These are phyloP conservation scores for Paramarasmius palmivorus DNA, from an alignment of 1,284 basidiomycete genomes.

Conservation along the genomic window DNA sequence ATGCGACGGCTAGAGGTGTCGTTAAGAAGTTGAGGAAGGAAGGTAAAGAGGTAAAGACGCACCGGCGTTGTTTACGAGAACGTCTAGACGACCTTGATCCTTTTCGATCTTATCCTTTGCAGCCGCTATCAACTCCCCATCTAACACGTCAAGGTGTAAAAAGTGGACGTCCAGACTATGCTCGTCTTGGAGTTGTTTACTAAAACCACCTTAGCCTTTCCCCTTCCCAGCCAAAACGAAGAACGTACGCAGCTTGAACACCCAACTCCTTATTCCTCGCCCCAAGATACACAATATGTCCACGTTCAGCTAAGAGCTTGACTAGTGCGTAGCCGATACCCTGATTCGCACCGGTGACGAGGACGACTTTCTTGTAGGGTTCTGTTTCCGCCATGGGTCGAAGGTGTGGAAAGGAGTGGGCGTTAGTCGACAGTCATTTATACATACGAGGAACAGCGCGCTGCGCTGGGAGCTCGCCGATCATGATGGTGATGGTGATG, in stretches of 20 bases:
- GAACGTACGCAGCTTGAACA: slow-evolving; percentile 10
- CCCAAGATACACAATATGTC: slow-evolving; percentile 19
- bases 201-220: slow-evolving; percentile 8
- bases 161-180: slow-evolving; percentile 28
- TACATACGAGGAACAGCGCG: too few relatives aligned
- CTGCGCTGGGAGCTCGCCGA: too few relatives aligned
- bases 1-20: slow-evolving; percentile 20
- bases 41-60: not conserved
- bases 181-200: slow-evolving; percentile 26
- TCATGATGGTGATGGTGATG: too few relatives aligned
- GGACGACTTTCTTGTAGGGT: not conserved
- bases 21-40: too few relatives aligned
- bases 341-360: slow-evolving; percentile 16
- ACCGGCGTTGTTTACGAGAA: slow-evolving; percentile 53
- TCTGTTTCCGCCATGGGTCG: too few relatives aligned
- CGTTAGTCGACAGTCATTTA: too few relatives aligned
- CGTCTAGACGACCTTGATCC: slow-evolving; percentile 42
- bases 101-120: slow-evolving; percentile 37
- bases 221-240: not conserved
- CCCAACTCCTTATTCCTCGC: slow-evolving; percentile 18
- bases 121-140: slow-evolving; percentile 31
- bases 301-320: slow-evolving; percentile 17
- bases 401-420: too few relatives aligned
- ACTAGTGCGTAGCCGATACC: slow-evolving; percentile 22
- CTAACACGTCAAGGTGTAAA: slow-evolving; percentile 35